Evolutionary conservation across 441 rosid genomes (phyloP).

Genomic region (Jatropha podagrica): DNA sequence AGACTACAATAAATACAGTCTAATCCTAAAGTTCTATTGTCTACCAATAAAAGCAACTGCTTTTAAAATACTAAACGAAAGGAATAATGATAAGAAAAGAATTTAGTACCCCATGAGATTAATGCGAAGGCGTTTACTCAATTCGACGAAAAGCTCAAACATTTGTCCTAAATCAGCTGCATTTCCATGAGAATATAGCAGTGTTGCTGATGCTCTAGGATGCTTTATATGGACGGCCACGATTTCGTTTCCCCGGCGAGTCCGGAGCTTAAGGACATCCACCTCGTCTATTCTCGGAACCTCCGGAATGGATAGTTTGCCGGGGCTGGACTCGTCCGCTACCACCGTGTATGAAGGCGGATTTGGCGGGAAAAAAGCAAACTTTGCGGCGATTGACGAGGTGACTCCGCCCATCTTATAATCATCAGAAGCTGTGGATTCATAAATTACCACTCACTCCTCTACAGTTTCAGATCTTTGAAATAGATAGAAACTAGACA

Average conservation of each 20-base stretch:
- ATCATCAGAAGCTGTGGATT: constrained; percentile 42
- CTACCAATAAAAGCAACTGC: neutral
- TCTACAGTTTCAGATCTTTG: constrained; percentile 28
- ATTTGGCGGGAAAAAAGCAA: constrained; percentile 91
- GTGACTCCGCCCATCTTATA: constrained; percentile 80
- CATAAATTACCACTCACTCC: constrained; percentile 32
- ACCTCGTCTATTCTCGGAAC: constrained; percentile 55
- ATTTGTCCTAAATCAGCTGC: constrained; percentile 97
- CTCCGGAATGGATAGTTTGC: constrained; percentile 59
- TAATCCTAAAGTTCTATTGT: neutral
- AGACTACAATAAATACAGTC: neutral
- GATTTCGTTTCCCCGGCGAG: constrained; percentile 80
- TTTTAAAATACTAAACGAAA: neutral
- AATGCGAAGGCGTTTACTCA: constrained; percentile 77
- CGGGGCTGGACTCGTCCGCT: constrained; percentile 44
- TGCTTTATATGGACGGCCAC: constrained; percentile 77
- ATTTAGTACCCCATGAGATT: constrained; percentile 76
- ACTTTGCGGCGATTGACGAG: constrained; percentile 87
- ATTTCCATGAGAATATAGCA: constrained; percentile 89
- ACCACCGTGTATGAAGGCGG: constrained; percentile 81
- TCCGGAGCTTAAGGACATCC: constrained; percentile 62
- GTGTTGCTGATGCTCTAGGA: constrained; percentile 63
- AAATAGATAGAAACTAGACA: neutral
- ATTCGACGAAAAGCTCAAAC: constrained; percentile 78
- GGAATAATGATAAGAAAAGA: neutral